Evolutionary conservation across 768 basidiomycete species (phyloP), one percentile per base, ranked within the genome.

Genomic region (Saitozyma sp.): DNA sequence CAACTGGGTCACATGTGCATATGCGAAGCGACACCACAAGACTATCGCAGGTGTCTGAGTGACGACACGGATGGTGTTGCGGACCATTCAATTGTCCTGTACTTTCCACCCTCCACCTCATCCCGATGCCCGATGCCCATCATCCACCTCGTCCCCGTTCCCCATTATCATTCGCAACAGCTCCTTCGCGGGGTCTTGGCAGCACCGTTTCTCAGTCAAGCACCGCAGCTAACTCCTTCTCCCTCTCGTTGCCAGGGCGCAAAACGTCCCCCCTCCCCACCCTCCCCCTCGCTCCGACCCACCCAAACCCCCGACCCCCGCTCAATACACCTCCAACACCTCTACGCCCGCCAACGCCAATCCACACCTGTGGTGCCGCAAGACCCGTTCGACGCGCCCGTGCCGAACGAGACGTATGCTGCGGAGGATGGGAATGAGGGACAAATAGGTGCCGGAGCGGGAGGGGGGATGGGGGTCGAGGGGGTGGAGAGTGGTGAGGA

Each of bases 221-320:
- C 29, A 29, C 29, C 29, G 29, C 29, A 29, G 29, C 29, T 29
- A 5, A 16, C 49, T 58, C 14, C 55, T 58, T 10, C 55, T 29
- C 29, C 29, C 29, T 29, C 29, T 29, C n/a, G n/a, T n/a, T 29
- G 2, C 29, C 29, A 74, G 73, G 74, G 74, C n/a, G 74, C 71
- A 9, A 76, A 76, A 66, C 29, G 74, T 62, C 72, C 74, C 6
- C 72, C 72, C 17, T 76, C 74, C 52, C 74, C 74, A 8, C 74
- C 74, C 17, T 76, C 74, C 38, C 74, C 74, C 9, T 56, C 69
- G 0, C 61, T 76, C 4, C 65, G 59, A 19, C 74, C 74, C 0
- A 29, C 55, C 2, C 43, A 53, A 7, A 39, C 60, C 20, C 74
- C 66, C 6, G 56, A 46, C 4, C 64, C 69, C 8, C 61, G 74